Evolutionary conservation across 169 alveolate species (phyloP).

Genomic region (Plasmodium relictum): DNA sequence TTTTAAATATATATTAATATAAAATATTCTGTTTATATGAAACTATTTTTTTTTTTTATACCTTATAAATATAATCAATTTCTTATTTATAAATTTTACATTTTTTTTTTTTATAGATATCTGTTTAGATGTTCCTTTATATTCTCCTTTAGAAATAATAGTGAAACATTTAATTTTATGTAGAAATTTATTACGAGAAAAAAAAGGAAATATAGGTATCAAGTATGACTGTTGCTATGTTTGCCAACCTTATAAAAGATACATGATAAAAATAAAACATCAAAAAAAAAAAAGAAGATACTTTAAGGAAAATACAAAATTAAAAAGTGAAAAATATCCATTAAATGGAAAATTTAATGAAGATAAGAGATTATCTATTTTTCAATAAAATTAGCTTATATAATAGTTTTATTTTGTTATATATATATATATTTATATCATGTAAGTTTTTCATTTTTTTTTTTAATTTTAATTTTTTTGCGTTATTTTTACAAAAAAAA

Average conservation of each 20-base stretch:
- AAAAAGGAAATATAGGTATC: constrained; percentile 70
- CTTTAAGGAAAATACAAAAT: constrained; percentile 59
- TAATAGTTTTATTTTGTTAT: no score
- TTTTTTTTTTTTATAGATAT: constrained; percentile 21
- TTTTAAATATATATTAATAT: constrained; percentile 12
- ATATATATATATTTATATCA: background rate
- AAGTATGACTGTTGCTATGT: constrained; percentile 74
- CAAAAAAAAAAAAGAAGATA: constrained; percentile 65
- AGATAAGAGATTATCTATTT: constrained; percentile 75
- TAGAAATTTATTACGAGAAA: constrained; percentile 63
- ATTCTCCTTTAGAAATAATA: constrained; percentile 77
- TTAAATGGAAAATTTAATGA: constrained; percentile 59
- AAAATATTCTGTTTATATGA: no score
- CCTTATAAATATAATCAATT: no score
- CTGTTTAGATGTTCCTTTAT: constrained; percentile 67
- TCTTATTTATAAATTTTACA: background rate
- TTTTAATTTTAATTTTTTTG: background rate
- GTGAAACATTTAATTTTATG: constrained; percentile 66
- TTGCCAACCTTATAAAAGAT: constrained; percentile 76
- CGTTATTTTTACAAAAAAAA: no score
- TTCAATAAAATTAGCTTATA: constrained; percentile 18
- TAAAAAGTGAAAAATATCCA: constrained; percentile 58
- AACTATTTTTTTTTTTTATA: no score
- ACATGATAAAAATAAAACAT: constrained; percentile 69
- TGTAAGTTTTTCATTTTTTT: background rate